phyloP scores from a whole-genome alignment of 345 rosid species.

The Aquilaria malaccensis region DNA sequence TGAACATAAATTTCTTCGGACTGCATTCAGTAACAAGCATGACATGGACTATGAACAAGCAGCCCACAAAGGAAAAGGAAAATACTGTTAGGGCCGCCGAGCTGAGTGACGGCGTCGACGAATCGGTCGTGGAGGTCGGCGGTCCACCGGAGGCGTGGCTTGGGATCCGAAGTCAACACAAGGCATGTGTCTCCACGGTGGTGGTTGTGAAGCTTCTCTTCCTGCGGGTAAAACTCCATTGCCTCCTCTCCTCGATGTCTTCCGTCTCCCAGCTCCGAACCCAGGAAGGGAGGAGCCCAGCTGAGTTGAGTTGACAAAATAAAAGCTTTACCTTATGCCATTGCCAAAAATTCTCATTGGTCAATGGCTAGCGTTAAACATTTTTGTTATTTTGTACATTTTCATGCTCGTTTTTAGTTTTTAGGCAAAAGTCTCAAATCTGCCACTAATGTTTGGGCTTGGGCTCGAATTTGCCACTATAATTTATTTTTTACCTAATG shows the following conservation, averaged over 20 bases:
- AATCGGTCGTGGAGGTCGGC: conserved; percentile 87
- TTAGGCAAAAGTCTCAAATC: too few relatives aligned
- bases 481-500: too few relatives aligned
- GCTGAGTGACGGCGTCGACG: conserved; percentile 82
- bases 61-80: not conserved
- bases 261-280: not conserved
- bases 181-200: conserved; percentile 50
- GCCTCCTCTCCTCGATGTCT: not conserved
- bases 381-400: conserved; percentile 7
- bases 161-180: conserved; percentile 83
- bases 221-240: conserved; percentile 22
- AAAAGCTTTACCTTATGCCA: too few relatives aligned
- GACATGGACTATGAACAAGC: not conserved
- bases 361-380: conserved; percentile 5
- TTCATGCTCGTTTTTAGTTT: not conserved
- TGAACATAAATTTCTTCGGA: not conserved
- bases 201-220: conserved; percentile 16
- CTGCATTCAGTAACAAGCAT: not conserved
- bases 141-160: conserved; percentile 93
- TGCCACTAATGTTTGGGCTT: too few relatives aligned
- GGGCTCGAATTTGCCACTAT: too few relatives aligned
- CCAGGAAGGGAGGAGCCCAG: not conserved
- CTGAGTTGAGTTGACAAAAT: too few relatives aligned
- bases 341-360: too few relatives aligned
- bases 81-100: conserved; percentile 76